Conservation (phyloP, 768 basidiomycete species). For the Trametes elegans region DNA sequence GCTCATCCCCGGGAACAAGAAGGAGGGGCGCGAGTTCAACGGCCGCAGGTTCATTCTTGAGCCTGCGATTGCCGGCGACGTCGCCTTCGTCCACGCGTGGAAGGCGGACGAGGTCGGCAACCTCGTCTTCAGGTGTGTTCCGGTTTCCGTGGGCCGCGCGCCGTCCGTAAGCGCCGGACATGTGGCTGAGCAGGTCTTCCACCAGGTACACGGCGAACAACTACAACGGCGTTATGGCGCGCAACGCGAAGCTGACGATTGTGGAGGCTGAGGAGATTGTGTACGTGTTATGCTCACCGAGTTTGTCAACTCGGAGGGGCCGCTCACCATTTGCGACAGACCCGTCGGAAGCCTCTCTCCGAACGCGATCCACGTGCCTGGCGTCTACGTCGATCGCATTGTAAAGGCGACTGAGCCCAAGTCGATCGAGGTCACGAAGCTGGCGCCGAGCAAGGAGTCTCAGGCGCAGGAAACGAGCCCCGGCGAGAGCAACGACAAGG, state of each 20-base stretch:
- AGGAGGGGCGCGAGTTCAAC: constrained; percentile 70
- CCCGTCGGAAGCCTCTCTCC: constrained; percentile 53
- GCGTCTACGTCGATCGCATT: constrained; percentile 85
- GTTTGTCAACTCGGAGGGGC: too few relatives aligned
- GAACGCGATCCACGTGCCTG: constrained; percentile 75
- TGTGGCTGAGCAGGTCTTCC: not conserved
- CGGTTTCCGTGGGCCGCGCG: not conserved
- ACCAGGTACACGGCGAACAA: constrained; percentile 79
- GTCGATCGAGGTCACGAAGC: constrained; percentile 70
- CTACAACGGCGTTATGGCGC: constrained; percentile 82
- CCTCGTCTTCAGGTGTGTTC: constrained; percentile 73
- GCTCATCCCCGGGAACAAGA: constrained; percentile 64
- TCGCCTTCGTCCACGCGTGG: constrained; percentile 86
- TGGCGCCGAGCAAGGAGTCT: constrained; percentile 40
- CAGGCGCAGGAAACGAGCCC: constrained; percentile 14
- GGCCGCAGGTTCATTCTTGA: constrained; percentile 80
- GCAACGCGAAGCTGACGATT: constrained; percentile 84
- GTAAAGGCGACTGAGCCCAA: constrained; percentile 74
- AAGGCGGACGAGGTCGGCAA: constrained; percentile 89
- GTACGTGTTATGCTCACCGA: constrained; percentile 16
- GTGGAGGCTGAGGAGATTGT: constrained; percentile 53
- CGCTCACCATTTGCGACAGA: constrained; percentile 15
- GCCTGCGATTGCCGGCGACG: constrained; percentile 74
- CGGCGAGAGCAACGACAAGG: constrained; percentile 17
- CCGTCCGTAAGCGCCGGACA: not conserved